Conservation (phyloP, 345 rosid species). For the Pugionium dolabratum region DNA sequence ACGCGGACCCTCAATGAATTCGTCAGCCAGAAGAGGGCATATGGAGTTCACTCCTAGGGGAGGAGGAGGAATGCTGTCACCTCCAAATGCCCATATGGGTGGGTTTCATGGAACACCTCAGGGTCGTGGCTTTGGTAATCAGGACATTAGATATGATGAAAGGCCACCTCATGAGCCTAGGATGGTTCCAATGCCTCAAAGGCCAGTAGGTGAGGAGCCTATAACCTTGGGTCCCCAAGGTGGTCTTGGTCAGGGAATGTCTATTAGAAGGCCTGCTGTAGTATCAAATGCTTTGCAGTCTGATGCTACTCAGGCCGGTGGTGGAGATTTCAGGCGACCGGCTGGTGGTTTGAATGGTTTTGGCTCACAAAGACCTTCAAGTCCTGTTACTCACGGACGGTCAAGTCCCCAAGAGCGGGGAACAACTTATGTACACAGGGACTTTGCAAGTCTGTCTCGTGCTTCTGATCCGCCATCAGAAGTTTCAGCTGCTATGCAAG, state of each 20-base stretch:
- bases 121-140: conserved; percentile 59
- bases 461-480: conserved; percentile 56
- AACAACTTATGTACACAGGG: conserved; percentile 53
- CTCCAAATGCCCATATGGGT: conserved; percentile 72
- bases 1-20: conserved; percentile 63
- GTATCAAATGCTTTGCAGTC: conserved; percentile 41
- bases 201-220: conserved; percentile 66
- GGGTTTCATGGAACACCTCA: conserved; percentile 73
- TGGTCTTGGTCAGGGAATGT: conserved; percentile 93
- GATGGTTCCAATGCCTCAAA: conserved; percentile 72
- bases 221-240: conserved; percentile 97
- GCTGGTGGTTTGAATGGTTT: conserved; percentile 61
- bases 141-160: conserved; percentile 79
- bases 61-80: conserved; percentile 61
- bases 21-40: conserved; percentile 62
- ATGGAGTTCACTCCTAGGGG: conserved; percentile 73
- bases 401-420: conserved; percentile 54
- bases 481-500: conserved; percentile 49
- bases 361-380: conserved; percentile 53
- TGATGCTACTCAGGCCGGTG: conserved; percentile 50
- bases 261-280: conserved; percentile 60
- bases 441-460: conserved; percentile 46
- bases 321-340: conserved; percentile 63
- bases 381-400: conserved; percentile 50
- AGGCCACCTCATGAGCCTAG: conserved; percentile 71